Base-by-base conservation (phyloP, 179 eudicot species). In the Camellia oleifera region DNA sequence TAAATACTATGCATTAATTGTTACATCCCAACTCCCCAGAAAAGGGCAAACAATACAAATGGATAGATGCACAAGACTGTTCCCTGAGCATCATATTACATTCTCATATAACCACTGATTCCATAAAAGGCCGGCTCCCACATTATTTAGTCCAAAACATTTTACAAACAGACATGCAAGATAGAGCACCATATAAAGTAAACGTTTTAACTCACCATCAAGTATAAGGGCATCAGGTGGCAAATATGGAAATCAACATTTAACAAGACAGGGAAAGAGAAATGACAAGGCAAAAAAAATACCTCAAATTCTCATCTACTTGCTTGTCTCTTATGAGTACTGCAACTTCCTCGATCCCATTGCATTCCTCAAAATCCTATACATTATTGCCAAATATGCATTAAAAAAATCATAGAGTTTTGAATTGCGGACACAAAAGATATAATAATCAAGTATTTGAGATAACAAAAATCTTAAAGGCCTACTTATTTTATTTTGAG, bases 331-430 rank as follows among this genome's bases (percentile, higher is more conserved):
- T 87, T 82, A 95, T 89, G 56, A 94, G 90, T 72, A 91, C 85
- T 74, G 97, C 94, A 80, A 95, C 95, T 89, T 95, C 97, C 86
- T 91, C 98, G 69, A 94, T 91, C 81, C 99, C 99, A 83, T 91
- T 90, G 85, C 93, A 94, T 58, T 86, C 85, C 85, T 95, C 98
- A 81, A 95, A 95, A 81, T 90, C 99, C 99, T 94, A 79, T 7
- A n/a, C 71, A 65, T 74, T 64, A 63, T 69, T 23, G 32, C 62
- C 53, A 76, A 77, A 46, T 32, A 69, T 52, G 20, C 20, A 71
- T 57, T 23, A 5, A 65, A 53, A 14, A 53, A 12, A 53, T 61
- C 20, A 71, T 67, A 18, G 50, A 70, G 64, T 18, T 61, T 57
- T 14, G 20, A 15, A 61, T 61, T 15, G 18, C n/a, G 65, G 4